Base-by-base conservation (phyloP, 495 filamentous ascomycete species). In the Talaromyces liani region DNA sequence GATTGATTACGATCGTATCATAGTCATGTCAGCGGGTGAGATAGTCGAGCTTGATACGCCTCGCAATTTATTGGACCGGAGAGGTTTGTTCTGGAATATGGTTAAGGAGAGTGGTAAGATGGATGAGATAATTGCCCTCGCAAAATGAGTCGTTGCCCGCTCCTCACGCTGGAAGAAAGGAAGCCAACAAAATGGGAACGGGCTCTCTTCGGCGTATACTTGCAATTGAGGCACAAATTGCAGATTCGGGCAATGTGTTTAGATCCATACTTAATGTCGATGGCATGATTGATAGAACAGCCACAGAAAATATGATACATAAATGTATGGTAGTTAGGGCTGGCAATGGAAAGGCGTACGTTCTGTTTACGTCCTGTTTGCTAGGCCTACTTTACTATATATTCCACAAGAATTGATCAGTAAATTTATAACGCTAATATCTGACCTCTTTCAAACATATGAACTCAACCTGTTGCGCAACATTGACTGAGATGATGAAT, bases 1-100 rank as follows among this genome's bases (percentile, higher is more conserved):
- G 25, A 64, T 71, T 61, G 71, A 76, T 63, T 73, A 75, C 39
- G 77, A 80, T 67, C 69, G 65, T 2, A 71, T 79, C n/a, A 24
- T 77, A 8, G 74, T 77, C 3, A 71, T 77, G 64, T 66, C 65
- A 9, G 68, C 67, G 22, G 74, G 74, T 4, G 54, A 57, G 14
- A 72, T 76, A 41, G 36, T 71, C 51, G 75, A 76, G 36, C 36
- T 41, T 8, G n/a, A 54, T 58, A 49, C 4, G 12, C 18, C 16
- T 10, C 39, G 9, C 10, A 31, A 41, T 54, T 51, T 68, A 60
- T 59, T 63, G 47, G 51, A 59, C 3, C 36, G 36, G 36, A 41
- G 36, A 41, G 36, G 36, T 41, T 41, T 41, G 36, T 41, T 41
- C 36, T 41, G 36, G 36, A 41, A 41, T 41, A 41, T 41, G 36